A percentile compares a stretch with the other conserved stretches of the same genome.
phyloP scores from a whole-genome alignment of 768 basidiomycete genomes.

The Pholiota conissans region DNA sequence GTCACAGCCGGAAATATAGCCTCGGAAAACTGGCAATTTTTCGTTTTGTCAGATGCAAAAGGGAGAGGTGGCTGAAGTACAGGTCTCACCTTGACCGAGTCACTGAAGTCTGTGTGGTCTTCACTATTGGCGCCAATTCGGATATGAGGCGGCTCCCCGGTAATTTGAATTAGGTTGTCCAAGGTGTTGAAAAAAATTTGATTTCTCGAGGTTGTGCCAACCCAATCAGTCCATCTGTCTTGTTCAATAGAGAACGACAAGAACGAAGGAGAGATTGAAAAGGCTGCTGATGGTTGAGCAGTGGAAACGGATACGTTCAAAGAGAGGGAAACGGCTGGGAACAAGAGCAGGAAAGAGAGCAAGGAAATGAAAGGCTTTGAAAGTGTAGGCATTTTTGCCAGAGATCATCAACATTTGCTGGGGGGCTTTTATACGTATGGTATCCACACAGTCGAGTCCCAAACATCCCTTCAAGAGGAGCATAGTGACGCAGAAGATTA shows the following conservation, averaged over 20 bases:
- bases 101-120: slow-evolving; percentile 59
- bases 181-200: slow-evolving; percentile 62
- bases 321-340: slow-evolving; percentile 11
- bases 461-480: slow-evolving; percentile 23
- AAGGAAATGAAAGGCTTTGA: neutral
- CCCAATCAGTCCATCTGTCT: slow-evolving; percentile 72
- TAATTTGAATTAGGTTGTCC: slow-evolving; percentile 51
- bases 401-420: neutral
- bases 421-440: neutral
- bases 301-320: slow-evolving; percentile 42
- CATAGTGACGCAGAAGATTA: slow-evolving; percentile 1
- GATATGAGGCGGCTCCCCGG: slow-evolving; percentile 54
- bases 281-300: slow-evolving; percentile 32
- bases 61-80: neutral
- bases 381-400: neutral
- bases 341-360: slow-evolving; percentile 7
- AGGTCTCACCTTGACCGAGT: slow-evolving; percentile 40
- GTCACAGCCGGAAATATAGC: slow-evolving; percentile 49
- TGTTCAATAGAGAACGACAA: slow-evolving; percentile 71
- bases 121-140: slow-evolving; percentile 59
- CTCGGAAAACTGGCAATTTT: slow-evolving; percentile 39
- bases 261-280: slow-evolving; percentile 42
- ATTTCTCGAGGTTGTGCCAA: slow-evolving; percentile 51
- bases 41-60: neutral
- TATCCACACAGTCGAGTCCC: slow-evolving; percentile 59